Evolutionary conservation across 164 flowering plant species (phyloP), one percentile per base, ranked within the genome.

Genomic region (Aristolochia californica): DNA sequence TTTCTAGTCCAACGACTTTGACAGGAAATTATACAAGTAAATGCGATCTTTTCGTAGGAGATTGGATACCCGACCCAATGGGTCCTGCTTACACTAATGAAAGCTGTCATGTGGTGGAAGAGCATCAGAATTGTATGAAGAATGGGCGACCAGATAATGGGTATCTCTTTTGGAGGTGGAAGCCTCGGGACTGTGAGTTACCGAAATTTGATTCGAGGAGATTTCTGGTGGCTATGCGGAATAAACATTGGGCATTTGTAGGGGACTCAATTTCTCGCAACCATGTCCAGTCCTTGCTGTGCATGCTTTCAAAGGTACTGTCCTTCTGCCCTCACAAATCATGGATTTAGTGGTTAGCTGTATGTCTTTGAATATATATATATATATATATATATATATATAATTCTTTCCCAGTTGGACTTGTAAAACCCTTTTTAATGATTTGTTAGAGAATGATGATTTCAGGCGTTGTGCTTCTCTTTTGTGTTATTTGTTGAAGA

Each of bases 231-330:
- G 38, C 75, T 66, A 93, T 89, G 99, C 79, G 83, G 74, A 72
- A 87, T 67, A 93, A 87, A 62, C 23, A 70, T 5, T 85, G 85
- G 90, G 95, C 84, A 2, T 70, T 89, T 28, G 76, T 89, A 45
- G 97, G 99, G 14, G 99, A 93, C 74, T 93, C 97, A 1, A 93
- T 93, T 58, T 70, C 87, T 27, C 84, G 99, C 40, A 89, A 93
- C 73, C 95, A 89, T 73, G 83, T 85, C 15, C 97, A 93, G 74
- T 93, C 99, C 5, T 71, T 93, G 61, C 77, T 89, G 34, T 93
- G 99, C 73, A 73, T 81, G 68, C 91, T 93, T 43, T 78, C 95
- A 4, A 72, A 66, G 83, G 98, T 91, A 78, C 10, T n/a, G n/a
- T n/a, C n/a, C n/a, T n/a, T 18, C 45, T 34, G 40, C 40, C 40